phyloP scores from a whole-genome alignment of 2,329 filamentous ascomycete species.

The Beauveria pseudobassiana region DNA sequence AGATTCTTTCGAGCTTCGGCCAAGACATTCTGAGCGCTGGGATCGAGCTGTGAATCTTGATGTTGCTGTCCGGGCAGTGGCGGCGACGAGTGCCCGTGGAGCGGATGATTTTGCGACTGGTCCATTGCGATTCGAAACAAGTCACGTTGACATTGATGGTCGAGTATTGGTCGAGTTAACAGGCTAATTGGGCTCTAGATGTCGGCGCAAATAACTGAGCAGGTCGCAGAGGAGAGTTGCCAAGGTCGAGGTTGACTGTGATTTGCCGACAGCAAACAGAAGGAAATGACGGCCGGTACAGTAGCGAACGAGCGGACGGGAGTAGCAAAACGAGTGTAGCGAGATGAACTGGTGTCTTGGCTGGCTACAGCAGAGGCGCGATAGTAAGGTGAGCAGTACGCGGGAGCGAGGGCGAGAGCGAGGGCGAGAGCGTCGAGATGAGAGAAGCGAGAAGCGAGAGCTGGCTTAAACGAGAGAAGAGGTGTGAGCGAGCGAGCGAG shows the following conservation, averaged over 20 bases:
- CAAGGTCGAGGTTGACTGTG: background rate
- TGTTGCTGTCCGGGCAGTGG: conserved; percentile 16
- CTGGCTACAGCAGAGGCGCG: background rate
- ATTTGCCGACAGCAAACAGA: background rate
- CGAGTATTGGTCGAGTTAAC: background rate
- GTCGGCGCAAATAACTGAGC: background rate
- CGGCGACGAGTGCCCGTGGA: conserved; percentile 20
- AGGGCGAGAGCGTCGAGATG: background rate
- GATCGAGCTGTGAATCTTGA: conserved; percentile 22
- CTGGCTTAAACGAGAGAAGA: conserved; percentile 11
- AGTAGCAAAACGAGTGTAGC: background rate
- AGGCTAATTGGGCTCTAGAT: background rate
- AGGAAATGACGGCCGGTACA: background rate
- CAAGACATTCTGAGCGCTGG: conserved; percentile 35
- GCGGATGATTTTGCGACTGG: conserved; percentile 22
- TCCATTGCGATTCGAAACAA: conserved; percentile 22
- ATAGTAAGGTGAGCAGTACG: background rate
- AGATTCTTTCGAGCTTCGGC: conserved; percentile 38
- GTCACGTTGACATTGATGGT: conserved; percentile 20
- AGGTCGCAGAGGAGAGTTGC: background rate
- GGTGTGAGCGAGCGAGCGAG: conserved; percentile 8
- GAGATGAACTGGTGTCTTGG: background rate
- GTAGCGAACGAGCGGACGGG: background rate
- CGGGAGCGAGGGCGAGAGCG: background rate
- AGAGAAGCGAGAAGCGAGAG: background rate